Evolutionary conservation across 768 basidiomycete genomes (phyloP), one percentile per base, ranked within the genome.

Genomic region (Pleurotus djamor): DNA sequence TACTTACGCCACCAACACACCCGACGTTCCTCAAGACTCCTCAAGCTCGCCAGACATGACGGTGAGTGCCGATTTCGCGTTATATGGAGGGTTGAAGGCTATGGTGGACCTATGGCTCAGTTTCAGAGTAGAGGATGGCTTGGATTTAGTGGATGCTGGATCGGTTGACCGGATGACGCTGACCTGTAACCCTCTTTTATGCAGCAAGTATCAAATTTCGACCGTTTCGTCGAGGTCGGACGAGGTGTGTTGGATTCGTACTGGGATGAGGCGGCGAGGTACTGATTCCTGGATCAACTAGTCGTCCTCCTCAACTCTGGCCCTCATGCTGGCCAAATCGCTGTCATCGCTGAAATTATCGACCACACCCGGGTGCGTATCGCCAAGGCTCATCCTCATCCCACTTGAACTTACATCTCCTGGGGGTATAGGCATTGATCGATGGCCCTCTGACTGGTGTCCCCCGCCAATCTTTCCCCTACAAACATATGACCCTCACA

Each of bases 181-280:
- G 36, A 56, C 41, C 35, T 10, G 41, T 12, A 28, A 16, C 36
- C n/a, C 21, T 14, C 38, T 9, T 47, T 12, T 3, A 47, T 47
- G 14, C n/a, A 47, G 41, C 21, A 56, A 38, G 38, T 38, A 56
- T 95, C 92, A 69, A 94, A 88, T 74, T 98, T 98, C 84, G 88
- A 89, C 78, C 92, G 94, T 63, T 98, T 96, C 78, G 96, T 98
- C 71, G 92, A 99, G 86, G 94, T 98, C 73, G 96, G 96, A 72
- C 92, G 96, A 71, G 92, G 91, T 93, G 67, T 61, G 83, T n/a
- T 34, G 17, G 28, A 4, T 9, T 8, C 10, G 66, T 13, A 17
- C 9, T 55, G 52, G 33, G 21, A 41, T 6, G 7, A n/a, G 37
- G 5, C 41, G 55, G 49, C 16, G 7, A n/a, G 45, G 17, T 17